Conservation (phyloP, 352 stramenopile species). For the Pythium biforme region DNA sequence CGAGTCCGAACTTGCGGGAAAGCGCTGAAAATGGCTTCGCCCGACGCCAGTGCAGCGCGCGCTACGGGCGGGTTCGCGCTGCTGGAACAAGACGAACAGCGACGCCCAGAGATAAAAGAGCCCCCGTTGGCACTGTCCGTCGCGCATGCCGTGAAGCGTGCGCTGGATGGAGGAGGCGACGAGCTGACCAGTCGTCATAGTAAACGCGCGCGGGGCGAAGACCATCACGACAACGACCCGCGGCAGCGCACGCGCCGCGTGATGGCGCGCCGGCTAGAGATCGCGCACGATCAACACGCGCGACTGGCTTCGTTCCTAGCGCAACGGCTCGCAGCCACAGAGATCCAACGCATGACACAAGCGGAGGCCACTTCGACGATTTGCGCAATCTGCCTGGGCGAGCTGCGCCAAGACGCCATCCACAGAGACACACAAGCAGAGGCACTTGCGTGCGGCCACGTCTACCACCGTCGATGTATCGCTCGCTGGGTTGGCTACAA, state of each 20-base stretch:
- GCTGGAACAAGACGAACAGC: no score
- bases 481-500: conserved; percentile 26
- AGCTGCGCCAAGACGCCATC: not conserved
- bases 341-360: not conserved
- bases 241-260: not conserved
- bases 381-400: conserved; percentile 33
- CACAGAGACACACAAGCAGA: conserved; percentile 5
- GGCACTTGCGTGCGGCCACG: conserved; percentile 32
- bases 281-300: not conserved
- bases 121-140: not conserved
- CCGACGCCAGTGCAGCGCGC: not conserved
- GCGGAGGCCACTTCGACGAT: no score
- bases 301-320: conserved; percentile 1
- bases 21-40: conserved; percentile 2
- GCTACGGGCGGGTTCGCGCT: not conserved
- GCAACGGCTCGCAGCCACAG: not conserved
- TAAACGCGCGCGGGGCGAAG: conserved; percentile 5
- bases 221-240: not conserved
- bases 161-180: conserved; percentile 3
- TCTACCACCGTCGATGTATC: conserved; percentile 35
- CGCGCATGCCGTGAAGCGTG: conserved; percentile 6
- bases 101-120: not conserved
- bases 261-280: not conserved
- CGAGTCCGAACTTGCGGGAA: not conserved
- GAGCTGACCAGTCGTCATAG: not conserved